These are phyloP conservation scores for Vigna hirtella DNA, from an alignment of 306 rosid species.

Conservation along the genomic window DNA sequence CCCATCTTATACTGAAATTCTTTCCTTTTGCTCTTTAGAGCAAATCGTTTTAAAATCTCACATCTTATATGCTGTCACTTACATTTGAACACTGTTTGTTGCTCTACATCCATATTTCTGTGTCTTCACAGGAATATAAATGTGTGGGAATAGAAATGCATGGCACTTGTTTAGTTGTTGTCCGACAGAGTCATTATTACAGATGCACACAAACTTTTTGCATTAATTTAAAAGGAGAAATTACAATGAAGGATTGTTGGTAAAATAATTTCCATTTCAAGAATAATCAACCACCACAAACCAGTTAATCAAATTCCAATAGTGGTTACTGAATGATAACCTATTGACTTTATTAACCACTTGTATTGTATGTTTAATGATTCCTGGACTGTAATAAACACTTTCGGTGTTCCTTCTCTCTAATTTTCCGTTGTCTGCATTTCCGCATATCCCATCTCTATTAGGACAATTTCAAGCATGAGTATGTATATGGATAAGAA, in stretches of 20 bases:
- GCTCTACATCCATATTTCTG: neutral
- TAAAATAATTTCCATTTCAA: neutral
- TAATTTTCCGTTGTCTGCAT: constrained; percentile 1
- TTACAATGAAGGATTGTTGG: neutral
- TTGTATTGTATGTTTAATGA: constrained; percentile 14
- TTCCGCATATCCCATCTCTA: neutral
- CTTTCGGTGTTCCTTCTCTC: constrained; percentile 5
- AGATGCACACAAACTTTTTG: neutral
- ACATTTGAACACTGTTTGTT: constrained; percentile 1
- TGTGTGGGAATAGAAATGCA: neutral
- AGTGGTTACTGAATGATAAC: constrained; percentile 29
- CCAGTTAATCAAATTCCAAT: constrained; percentile 5
- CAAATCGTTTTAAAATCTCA: neutral
- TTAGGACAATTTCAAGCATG: constrained; percentile 6
- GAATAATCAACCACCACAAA: neutral
- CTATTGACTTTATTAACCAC: constrained; percentile 29
- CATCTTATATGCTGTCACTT: constrained; percentile 18
- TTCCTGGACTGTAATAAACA: constrained; percentile 1
- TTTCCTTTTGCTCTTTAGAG: neutral
- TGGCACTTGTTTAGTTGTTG: neutral
- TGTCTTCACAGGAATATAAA: neutral
- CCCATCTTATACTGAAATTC: neutral
- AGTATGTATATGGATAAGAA: neutral
- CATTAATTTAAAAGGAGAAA: constrained; percentile 4
- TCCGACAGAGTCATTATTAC: constrained; percentile 8